Evolutionary conservation across 352 stramenopile species (phyloP), one percentile per base, ranked within the genome.

Genomic region (Paralagenidium karlingii): DNA sequence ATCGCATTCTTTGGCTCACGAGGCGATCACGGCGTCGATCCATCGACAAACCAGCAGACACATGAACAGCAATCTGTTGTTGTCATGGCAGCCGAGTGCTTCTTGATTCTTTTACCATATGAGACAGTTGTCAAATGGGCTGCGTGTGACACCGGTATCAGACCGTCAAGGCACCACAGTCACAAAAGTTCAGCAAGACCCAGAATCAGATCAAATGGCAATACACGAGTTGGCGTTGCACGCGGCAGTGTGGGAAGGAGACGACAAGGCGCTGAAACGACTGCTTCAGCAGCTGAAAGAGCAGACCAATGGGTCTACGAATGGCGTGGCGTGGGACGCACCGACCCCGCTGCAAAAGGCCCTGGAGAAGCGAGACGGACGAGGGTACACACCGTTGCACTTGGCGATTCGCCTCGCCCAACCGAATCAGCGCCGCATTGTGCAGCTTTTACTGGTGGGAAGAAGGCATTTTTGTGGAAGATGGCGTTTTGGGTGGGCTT

Each of bases 321-420:
- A 3, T 7, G 24, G 8, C 4, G 28, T 34, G 8, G 15, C 31
- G 7, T 19, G 11, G 13, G 8, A 21, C 8, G 9, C 16, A 10
- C 8, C 25, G 13, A 30, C 44, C 5, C 44, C 39, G 32, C 29
- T 65, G 15, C 57, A 63, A 40, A 42, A 55, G 13, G 31, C 83
- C 5, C 36, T 89, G 19, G 66, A 83, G 36, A 48, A 44, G 18
- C 71, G 66, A 34, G 76, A 89, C 44, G 38, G 31, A 29, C 63
- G 63, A 18, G 76, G 76, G 25, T 82, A 86, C 55, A 75, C 76
- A 24, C 61, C 69, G 24, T 41, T 89, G 39, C 74, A 86, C 55
- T 66, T 89, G 49, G 71, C 76, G 12, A 47, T 79, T 31, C 71
- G 76, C 20, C 40, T 83, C 25, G 58, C 79, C 20, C 71, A 86